Base-by-base conservation (phyloP, 73 alveolate genomes). In the Uronychia setigera region DNA sequence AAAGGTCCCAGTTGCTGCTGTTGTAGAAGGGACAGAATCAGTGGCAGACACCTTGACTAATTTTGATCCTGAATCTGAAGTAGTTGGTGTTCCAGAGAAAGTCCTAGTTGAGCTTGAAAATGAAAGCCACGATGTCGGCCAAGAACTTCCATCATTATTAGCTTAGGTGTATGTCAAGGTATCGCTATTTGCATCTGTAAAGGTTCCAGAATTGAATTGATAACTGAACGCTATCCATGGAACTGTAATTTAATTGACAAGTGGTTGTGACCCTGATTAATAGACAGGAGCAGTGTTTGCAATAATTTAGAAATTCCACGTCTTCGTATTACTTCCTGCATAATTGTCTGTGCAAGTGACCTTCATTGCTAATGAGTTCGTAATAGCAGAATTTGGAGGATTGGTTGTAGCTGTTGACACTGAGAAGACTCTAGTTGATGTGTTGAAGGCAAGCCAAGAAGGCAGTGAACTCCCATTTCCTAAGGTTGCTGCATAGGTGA, bases 361-460 rank as follows among this genome's bases (percentile, higher is more conserved):
- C 19, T 46, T 46, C n/a, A 46, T 46, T 19, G n/a, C 67, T 11
- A 46, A 19, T 11, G 67, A 46, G 67, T 5, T 46, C 19, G 67
- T 46, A 46, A 46, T 46, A 19, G 67, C 67, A 46, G n/a, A 11
- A 46, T 46, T 46, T 5, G 67, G 67, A 46, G 67, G 67, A 19
- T 46, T 46, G 67, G 67, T 46, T 11, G 67, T 5, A 5, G 81
- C 31, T 32, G 88, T 46, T 0, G 88, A 34, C n/a, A 77, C 88
- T 0, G 81, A 25, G 5, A 60, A 13, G 33, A 27, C 46, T 32
- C 88, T 58, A 0, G 88, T 81, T 31, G 76, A 35, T 25, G 88
- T 58, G 29, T 74, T 27, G 32, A 81, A 82, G n/a, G 89, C 34
- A 29, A 82, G 59, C 89, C 89, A 82, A 5, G 58, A 9, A 5